Conservation (phyloP, 345 rosid genomes). For the Citrus cavaleriei region DNA sequence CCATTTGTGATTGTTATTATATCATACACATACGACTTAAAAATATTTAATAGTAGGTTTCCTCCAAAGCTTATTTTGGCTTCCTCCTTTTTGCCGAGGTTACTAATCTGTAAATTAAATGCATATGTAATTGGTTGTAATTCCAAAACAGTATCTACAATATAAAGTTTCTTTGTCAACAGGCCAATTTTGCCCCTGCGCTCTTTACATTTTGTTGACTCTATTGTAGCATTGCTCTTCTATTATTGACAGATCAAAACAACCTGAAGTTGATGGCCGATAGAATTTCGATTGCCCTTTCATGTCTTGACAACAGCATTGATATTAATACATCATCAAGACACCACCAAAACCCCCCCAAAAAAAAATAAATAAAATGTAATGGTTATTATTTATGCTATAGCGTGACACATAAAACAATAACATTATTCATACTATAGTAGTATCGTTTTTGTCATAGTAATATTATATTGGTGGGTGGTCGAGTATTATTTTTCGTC, state of each 20-base stretch:
- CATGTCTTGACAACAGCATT: no score
- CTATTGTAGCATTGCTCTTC: no score
- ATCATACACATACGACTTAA: slow-evolving; percentile 17
- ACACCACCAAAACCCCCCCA: no score
- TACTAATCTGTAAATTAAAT: slow-evolving; percentile 29
- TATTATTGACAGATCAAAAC: background rate
- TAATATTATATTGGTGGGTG: no score
- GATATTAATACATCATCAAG: no score
- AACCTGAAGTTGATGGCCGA: background rate
- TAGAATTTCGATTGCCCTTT: background rate
- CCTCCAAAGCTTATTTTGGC: background rate
- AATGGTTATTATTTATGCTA: no score
- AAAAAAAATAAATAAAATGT: no score
- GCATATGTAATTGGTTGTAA: slow-evolving; percentile 15
- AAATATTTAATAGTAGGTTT: slow-evolving; percentile 15
- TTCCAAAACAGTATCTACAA: slow-evolving; percentile 7
- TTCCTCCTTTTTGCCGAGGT: slow-evolving; percentile 16
- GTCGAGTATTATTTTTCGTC: no score
- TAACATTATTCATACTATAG: no score
- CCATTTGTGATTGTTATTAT: slow-evolving; percentile 18
- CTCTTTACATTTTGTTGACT: background rate
- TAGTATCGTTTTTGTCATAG: no score
- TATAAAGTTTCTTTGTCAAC: background rate
- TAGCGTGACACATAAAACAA: no score
- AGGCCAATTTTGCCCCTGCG: background rate